Percentiles rank a stretch among this genome's conserved stretches.
These are phyloP conservation scores for Knufia petricola DNA, from an alignment of 2,329 filamentous ascomycete genomes.

Conservation along the genomic window DNA sequence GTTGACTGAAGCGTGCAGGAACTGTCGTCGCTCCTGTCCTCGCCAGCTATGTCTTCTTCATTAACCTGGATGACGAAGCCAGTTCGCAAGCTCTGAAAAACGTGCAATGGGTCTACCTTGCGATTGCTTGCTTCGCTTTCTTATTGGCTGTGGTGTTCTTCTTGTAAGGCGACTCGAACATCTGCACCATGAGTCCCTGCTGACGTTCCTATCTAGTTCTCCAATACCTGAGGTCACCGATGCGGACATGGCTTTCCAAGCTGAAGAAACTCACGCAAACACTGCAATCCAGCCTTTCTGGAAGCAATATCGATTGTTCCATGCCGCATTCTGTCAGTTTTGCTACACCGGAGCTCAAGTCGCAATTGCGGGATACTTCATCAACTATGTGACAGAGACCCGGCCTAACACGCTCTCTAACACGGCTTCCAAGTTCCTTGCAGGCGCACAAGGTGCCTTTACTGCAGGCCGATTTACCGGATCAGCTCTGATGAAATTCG, in stretches of 20 bases:
- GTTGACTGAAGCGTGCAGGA: conserved; percentile 49
- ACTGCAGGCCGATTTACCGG: conserved; percentile 63
- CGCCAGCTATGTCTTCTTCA: conserved; percentile 60
- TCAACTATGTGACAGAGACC: conserved; percentile 59
- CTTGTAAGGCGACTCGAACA: conserved; percentile 27
- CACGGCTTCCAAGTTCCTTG: conserved; percentile 57
- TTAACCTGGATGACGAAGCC: conserved; percentile 42
- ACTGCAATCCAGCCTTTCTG: conserved; percentile 52
- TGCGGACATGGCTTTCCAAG: conserved; percentile 56
- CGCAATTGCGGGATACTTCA: conserved; percentile 52
- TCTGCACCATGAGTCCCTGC: background rate
- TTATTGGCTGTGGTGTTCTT: conserved; percentile 56
- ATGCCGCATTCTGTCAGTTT: conserved; percentile 66
- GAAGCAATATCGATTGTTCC: conserved; percentile 66
- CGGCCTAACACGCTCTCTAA: conserved; percentile 44
- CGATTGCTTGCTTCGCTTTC: conserved; percentile 62
- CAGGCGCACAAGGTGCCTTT: conserved; percentile 64
- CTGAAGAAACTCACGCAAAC: conserved; percentile 44
- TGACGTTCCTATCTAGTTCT: conserved; percentile 26
- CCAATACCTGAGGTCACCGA: conserved; percentile 64
- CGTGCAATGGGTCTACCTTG: conserved; percentile 71
- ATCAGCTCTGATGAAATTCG: conserved; percentile 54
- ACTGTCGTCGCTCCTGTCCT: conserved; percentile 64
- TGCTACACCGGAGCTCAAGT: conserved; percentile 69
- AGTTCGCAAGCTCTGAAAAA: conserved; percentile 50